A percentile compares a stretch with the other conserved stretches of the same genome.
Conservation (phyloP, 208 protist genomes). For the Trypanosoma caninum region DNA sequence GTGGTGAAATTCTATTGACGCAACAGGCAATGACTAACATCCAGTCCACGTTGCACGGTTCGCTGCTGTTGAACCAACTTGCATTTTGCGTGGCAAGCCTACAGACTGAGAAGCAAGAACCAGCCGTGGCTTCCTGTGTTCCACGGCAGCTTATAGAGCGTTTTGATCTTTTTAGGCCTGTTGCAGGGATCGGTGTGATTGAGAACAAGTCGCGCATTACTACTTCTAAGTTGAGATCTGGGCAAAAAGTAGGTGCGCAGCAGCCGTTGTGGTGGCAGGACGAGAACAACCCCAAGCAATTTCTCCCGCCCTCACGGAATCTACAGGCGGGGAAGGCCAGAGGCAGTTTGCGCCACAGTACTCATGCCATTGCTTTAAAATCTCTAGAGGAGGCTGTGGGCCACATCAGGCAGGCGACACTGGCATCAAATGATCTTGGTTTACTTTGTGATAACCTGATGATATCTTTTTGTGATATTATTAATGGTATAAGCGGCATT, state of each 20-base stretch:
- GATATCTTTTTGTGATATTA: not conserved
- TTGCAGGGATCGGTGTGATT: not conserved
- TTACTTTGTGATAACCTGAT: slow-evolving; percentile 7
- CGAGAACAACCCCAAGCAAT: not conserved
- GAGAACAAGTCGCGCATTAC: not conserved
- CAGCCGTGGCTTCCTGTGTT: slow-evolving; percentile 8
- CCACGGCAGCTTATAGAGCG: slow-evolving; percentile 11
- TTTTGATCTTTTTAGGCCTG: slow-evolving; percentile 6
- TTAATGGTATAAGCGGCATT: not conserved
- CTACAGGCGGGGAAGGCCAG: not conserved
- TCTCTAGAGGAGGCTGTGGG: not conserved
- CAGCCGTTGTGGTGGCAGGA: slow-evolving; percentile 4
- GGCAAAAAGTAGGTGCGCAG: not conserved
- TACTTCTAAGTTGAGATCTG: not conserved
- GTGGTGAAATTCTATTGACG: slow-evolving; percentile 65
- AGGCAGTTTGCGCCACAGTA: not conserved
- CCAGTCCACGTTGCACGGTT: slow-evolving; percentile 29
- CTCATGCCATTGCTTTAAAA: not conserved
- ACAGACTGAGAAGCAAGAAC: not conserved
- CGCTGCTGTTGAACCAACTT: slow-evolving; percentile 60
- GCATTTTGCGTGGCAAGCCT: slow-evolving; percentile 30
- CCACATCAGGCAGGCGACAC: not conserved
- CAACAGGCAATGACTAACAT: slow-evolving; percentile 30
- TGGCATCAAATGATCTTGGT: not conserved
- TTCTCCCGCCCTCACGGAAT: slow-evolving; percentile 4